A percentile compares a stretch with the other conserved stretches of the same genome.
Conservation (phyloP, 371 early-diverging fungal genomes). For the Mortierella sp. region DNA sequence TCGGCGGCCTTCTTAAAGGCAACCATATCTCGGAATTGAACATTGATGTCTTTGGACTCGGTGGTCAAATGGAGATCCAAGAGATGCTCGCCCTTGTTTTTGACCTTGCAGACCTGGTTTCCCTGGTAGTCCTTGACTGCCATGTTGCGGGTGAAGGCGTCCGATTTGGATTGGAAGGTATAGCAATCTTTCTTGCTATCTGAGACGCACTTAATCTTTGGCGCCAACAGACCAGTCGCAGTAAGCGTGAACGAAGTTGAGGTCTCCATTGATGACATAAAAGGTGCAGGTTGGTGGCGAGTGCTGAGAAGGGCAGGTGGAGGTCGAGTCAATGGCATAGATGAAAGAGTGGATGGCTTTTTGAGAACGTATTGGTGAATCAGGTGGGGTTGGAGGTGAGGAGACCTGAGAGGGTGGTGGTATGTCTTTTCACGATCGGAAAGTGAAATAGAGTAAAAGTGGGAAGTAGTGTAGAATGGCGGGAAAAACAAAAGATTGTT, state of each 20-base stretch:
- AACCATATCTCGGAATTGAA: constrained; percentile 53
- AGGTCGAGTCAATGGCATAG: constrained; percentile 20
- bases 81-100: constrained; percentile 52
- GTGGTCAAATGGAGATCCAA: constrained; percentile 50
- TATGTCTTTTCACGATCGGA: constrained; percentile 11
- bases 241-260: constrained; percentile 37
- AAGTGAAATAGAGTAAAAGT: background rate
- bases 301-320: constrained; percentile 23
- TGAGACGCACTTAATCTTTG: constrained; percentile 48
- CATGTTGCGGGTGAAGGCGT: constrained; percentile 37
- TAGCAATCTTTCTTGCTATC: constrained; percentile 46
- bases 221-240: constrained; percentile 37
- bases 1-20: constrained; percentile 54
- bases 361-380: constrained; percentile 22
- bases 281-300: constrained; percentile 7
- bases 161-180: constrained; percentile 50
- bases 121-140: constrained; percentile 39
- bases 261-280: constrained; percentile 27
- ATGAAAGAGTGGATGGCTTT: constrained; percentile 16
- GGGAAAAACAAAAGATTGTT: no score
- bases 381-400: constrained; percentile 11
- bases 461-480: background rate
- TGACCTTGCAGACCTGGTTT: constrained; percentile 49
- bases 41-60: constrained; percentile 50
- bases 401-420: constrained; percentile 5